Evolutionary conservation across 2,329 filamentous ascomycete species (phyloP).

Genomic region (Phoma sp.): DNA sequence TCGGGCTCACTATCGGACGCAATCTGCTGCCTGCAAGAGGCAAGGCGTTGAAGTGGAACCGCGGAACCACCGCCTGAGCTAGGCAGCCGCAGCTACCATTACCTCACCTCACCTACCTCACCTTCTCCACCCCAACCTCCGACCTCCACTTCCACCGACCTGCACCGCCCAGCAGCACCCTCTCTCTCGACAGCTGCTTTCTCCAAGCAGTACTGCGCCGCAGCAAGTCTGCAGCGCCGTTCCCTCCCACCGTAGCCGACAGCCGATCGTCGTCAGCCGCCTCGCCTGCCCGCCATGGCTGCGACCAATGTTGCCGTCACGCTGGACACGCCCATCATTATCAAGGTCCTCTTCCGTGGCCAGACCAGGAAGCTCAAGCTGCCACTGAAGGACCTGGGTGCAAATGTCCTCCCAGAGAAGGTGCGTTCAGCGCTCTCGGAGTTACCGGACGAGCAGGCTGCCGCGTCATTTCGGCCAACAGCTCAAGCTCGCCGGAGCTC

Average conservation of each 20-base stretch:
- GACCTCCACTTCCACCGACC: constrained; percentile 10
- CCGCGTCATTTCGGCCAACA: constrained; percentile 26
- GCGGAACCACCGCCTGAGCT: constrained; percentile 16
- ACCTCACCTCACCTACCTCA: constrained; percentile 21
- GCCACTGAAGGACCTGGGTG: constrained; percentile 81
- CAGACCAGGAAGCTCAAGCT: constrained; percentile 85
- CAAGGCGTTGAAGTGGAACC: constrained; percentile 12
- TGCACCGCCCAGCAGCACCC: constrained; percentile 8
- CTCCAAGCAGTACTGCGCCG: constrained; percentile 13
- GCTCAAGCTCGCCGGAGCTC: constrained; percentile 7
- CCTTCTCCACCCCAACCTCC: constrained; percentile 19
- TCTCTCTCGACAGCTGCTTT: constrained; percentile 6
- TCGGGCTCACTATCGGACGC: not conserved
- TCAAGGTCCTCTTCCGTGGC: constrained; percentile 85
- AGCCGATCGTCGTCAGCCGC: constrained; percentile 4
- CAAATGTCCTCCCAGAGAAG: constrained; percentile 78
- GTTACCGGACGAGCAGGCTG: constrained; percentile 21
- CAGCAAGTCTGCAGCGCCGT: constrained; percentile 21
- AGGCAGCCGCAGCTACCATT: constrained; percentile 19
- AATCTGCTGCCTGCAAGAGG: constrained; percentile 15
- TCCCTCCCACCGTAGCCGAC: constrained; percentile 1
- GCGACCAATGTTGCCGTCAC: constrained; percentile 58
- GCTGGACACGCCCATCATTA: constrained; percentile 77
- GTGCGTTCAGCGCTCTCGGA: constrained; percentile 61
- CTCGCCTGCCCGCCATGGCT: constrained; percentile 44